phyloP scores from a whole-genome alignment of 2,329 filamentous ascomycete genomes.

The Magnaporthiopsis rhizophila region DNA sequence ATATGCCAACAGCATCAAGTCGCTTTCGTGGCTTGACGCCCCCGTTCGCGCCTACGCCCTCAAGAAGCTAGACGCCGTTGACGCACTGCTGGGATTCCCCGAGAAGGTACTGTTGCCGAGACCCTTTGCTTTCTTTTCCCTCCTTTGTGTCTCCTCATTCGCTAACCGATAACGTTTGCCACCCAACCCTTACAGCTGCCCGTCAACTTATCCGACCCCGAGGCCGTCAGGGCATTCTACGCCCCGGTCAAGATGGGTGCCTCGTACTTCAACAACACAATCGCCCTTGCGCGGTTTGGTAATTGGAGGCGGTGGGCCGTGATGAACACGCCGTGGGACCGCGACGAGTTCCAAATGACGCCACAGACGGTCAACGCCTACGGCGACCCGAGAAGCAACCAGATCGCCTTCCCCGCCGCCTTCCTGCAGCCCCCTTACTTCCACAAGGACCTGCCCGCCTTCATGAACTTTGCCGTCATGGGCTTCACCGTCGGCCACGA shows the following conservation, averaged over 20 bases:
- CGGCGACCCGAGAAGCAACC: conserved; percentile 54
- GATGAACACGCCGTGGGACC: conserved; percentile 51
- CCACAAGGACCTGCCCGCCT: conserved; percentile 42
- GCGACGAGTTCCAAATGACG: conserved; percentile 52
- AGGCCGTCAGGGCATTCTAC: conserved; percentile 46
- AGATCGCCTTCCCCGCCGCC: conserved; percentile 58
- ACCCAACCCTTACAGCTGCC: conserved; percentile 38
- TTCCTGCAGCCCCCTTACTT: conserved; percentile 60
- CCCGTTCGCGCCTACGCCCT: conserved; percentile 48
- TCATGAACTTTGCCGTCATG: conserved; percentile 53
- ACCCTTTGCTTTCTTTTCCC: background rate
- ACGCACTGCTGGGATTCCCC: conserved; percentile 52
- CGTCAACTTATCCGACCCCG: conserved; percentile 44
- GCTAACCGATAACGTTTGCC: background rate
- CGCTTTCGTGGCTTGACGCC: conserved; percentile 53
- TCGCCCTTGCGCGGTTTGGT: conserved; percentile 39
- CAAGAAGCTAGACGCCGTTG: conserved; percentile 55
- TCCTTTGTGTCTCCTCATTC: background rate
- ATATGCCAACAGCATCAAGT: conserved; percentile 29
- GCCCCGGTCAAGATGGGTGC: conserved; percentile 37
- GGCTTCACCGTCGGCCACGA: conserved; percentile 57
- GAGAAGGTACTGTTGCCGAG: background rate
- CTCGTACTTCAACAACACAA: conserved; percentile 48
- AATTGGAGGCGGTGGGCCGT: conserved; percentile 43
- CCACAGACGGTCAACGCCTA: conserved; percentile 55